phyloP scores from a whole-genome alignment of 257 asterid genomes.

The Solanum arcanum region DNA sequence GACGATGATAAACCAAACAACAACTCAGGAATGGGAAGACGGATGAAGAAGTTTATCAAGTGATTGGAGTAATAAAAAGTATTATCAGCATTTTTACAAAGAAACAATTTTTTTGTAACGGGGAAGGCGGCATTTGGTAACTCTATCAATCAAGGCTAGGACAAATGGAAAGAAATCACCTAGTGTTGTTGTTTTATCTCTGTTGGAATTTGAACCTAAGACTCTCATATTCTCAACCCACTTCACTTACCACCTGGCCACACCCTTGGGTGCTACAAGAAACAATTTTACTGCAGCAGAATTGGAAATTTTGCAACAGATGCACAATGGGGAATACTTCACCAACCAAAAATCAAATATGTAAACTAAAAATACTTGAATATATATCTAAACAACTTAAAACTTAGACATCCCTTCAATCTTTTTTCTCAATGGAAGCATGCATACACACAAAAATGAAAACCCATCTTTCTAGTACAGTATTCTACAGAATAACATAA shows the following conservation, averaged over 20 bases:
- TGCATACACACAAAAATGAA: not conserved
- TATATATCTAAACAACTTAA: not conserved
- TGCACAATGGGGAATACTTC: not conserved
- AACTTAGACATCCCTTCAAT: not conserved
- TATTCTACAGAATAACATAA: not conserved
- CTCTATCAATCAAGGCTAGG: not conserved
- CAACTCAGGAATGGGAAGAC: not conserved
- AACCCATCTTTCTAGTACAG: not conserved
- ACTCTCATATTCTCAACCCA: not conserved
- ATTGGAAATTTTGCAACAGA: not conserved
- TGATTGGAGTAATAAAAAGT: not conserved
- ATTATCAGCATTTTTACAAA: not conserved
- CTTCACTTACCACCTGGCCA: not conserved
- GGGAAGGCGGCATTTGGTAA: not conserved
- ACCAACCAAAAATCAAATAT: not conserved
- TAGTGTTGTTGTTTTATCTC: not conserved
- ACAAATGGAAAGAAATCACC: not conserved
- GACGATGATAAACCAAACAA: not conserved
- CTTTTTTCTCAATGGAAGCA: not conserved
- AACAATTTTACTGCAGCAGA: not conserved
- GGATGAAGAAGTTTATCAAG: not conserved
- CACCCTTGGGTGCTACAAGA: not conserved
- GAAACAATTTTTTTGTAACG: not conserved
- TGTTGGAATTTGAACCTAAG: not conserved
- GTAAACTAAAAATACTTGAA: not conserved